phyloP scores from a whole-genome alignment of 2,329 filamentous ascomycete genomes.

The Microdochium trichocladiopsis region DNA sequence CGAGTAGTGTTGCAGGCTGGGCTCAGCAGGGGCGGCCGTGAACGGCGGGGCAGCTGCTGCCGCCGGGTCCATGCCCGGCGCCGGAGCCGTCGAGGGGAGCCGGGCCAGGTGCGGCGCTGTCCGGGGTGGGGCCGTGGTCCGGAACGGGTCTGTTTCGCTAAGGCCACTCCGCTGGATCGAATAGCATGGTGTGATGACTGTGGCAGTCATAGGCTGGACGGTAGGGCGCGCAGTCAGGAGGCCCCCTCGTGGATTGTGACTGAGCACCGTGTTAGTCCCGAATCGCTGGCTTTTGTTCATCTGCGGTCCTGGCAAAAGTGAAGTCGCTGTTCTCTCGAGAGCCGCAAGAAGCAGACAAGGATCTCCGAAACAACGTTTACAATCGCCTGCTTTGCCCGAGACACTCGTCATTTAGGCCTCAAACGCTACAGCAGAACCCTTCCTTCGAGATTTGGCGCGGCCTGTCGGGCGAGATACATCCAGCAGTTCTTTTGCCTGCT shows the following conservation, averaged over 20 bases:
- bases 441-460: no score
- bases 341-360: no score
- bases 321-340: no score
- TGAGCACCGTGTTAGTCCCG: background rate
- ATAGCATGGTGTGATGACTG: background rate
- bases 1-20: background rate
- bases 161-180: background rate
- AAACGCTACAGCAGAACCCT: no score
- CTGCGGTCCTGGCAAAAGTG: no score
- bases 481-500: no score
- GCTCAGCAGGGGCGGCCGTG: background rate
- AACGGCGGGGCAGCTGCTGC: background rate
- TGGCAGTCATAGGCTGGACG: background rate
- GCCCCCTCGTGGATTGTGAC: background rate
- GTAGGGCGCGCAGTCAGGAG: background rate
- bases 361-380: no score
- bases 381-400: no score
- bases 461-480: no score
- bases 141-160: background rate
- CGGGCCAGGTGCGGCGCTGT: background rate
- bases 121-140: background rate
- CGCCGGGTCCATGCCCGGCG: background rate
- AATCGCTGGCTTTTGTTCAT: no score
- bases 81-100: constrained; percentile 1
- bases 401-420: no score